Evolutionary conservation across 2,329 filamentous ascomycete species (phyloP), one percentile per base, ranked within the genome.

Genomic region (Fusarium praegraminearum): DNA sequence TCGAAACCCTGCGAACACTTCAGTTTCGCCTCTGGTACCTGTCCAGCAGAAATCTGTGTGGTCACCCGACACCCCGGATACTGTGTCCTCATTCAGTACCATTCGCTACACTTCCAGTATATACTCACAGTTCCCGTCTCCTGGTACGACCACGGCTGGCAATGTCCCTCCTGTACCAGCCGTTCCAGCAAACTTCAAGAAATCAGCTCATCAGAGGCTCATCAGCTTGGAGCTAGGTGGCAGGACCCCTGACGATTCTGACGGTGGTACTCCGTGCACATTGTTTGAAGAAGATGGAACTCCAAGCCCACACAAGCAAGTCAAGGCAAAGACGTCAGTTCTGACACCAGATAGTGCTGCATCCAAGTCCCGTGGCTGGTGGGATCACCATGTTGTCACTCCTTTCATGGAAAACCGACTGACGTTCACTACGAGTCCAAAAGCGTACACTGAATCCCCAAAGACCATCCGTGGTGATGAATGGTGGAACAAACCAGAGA

Each of bases 371-470:
- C 84, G 85, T 63, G 91, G 91, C 22, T 94, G 91, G 91, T 94
- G 91, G 91, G 92, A 93, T 73, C 85, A 93, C 73, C 85, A 92
- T 69, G 88, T 94, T 57, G 90, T 87, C 10, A 92, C 91, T 2
- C 91, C 91, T 1, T 93, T 93, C 73, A 73, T 79, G 18, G 83
- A 85, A 73, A 84, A 71, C 73, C 78, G 71, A 51, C 72, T 80
- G 16, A 84, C 83, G 38, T 83, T 85, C 47, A 71, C 65, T 24
- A 80, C 82, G 47, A 80, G 79, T 47, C 79, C 79, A 47, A 79
- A 74, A 71, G 59, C 77, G 51, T 78, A 75, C 56, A 55, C 67
- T 28, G 76, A 78, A 22, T 79, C 78, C 12, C 76, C 79, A 13
- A 74, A 65, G 45, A 72, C 73, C 20, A 58, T 67, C n/a, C 64